These are phyloP conservation scores for Limonium bicolor DNA, from an alignment of 148 eudicot genomes.

Conservation along the genomic window DNA sequence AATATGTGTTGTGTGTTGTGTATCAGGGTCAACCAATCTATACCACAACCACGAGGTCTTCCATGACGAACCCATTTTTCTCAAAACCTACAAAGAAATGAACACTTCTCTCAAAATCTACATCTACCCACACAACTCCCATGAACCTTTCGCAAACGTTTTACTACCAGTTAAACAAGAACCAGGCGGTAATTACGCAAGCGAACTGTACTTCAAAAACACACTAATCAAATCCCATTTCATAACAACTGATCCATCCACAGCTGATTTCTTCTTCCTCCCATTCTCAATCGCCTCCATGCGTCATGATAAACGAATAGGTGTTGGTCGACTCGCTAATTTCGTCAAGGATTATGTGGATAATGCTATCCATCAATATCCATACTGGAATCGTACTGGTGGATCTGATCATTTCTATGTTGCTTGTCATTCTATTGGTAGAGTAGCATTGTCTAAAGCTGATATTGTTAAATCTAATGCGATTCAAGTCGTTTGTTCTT, in stretches of 20 bases:
- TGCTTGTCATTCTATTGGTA: conserved; percentile 84
- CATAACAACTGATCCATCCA: conserved; percentile 46
- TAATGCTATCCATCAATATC: conserved; percentile 26
- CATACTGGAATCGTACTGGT: conserved; percentile 66
- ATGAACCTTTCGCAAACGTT: conserved; percentile 55
- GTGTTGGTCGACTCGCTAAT: conserved; percentile 42
- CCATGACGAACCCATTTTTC: conserved; percentile 43
- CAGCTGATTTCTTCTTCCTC: conserved; percentile 63
- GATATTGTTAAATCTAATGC: conserved; percentile 44
- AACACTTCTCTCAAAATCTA: conserved; percentile 50
- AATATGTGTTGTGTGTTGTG: no score
- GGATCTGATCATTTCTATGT: conserved; percentile 89
- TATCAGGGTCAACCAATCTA: no score
- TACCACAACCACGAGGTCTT: conserved; percentile 27
- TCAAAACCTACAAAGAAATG: conserved; percentile 52
- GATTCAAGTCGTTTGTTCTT: conserved; percentile 79
- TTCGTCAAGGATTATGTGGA: conserved; percentile 35
- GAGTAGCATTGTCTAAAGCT: conserved; percentile 68
- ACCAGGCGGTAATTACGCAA: conserved; percentile 91
- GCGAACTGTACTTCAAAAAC: conserved; percentile 74
- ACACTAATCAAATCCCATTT: conserved; percentile 46
- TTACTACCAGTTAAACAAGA: conserved; percentile 29
- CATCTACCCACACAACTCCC: conserved; percentile 42
- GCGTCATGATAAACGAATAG: conserved; percentile 48
- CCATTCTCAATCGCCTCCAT: conserved; percentile 75